A percentile compares a stretch with the other conserved stretches of the same genome.
phyloP scores from a whole-genome alignment of 2,329 filamentous ascomycete species.

The Thelonectria olida region DNA sequence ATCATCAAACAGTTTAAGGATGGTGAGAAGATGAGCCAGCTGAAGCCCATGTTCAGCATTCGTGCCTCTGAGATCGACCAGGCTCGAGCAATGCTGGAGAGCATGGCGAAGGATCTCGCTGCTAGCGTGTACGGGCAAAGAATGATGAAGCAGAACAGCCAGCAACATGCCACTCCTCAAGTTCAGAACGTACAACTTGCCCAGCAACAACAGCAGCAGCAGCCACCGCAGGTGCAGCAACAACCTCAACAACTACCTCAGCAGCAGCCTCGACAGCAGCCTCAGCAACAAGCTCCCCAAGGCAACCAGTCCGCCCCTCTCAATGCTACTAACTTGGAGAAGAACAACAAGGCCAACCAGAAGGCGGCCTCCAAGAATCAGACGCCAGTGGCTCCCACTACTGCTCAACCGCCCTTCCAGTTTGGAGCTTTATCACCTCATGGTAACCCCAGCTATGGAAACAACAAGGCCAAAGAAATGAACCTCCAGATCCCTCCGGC shows the following conservation, averaged over 20 bases:
- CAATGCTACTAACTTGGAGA: constrained; percentile 60
- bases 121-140: constrained; percentile 42
- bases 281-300: constrained; percentile 33
- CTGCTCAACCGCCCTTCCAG: constrained; percentile 64
- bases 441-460: constrained; percentile 66
- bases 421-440: constrained; percentile 67
- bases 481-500: constrained; percentile 65
- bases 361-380: constrained; percentile 56
- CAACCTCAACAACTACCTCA: constrained; percentile 30
- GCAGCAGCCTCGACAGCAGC: constrained; percentile 30
- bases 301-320: constrained; percentile 44
- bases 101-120: constrained; percentile 60
- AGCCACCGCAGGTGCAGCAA: constrained; percentile 42
- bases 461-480: constrained; percentile 61
- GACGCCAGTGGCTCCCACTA: constrained; percentile 66
- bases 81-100: constrained; percentile 57
- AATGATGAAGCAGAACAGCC: constrained; percentile 38
- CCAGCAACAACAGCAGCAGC: constrained; percentile 46
- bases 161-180: constrained; percentile 41
- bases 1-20: constrained; percentile 64
- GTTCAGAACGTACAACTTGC: constrained; percentile 42
- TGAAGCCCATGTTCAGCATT: constrained; percentile 62
- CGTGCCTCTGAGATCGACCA: constrained; percentile 60
- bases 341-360: constrained; percentile 59
- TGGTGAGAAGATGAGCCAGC: constrained; percentile 54